phyloP scores from a whole-genome alignment of 169 alveolate species.

The Plasmodium knowlesi region DNA sequence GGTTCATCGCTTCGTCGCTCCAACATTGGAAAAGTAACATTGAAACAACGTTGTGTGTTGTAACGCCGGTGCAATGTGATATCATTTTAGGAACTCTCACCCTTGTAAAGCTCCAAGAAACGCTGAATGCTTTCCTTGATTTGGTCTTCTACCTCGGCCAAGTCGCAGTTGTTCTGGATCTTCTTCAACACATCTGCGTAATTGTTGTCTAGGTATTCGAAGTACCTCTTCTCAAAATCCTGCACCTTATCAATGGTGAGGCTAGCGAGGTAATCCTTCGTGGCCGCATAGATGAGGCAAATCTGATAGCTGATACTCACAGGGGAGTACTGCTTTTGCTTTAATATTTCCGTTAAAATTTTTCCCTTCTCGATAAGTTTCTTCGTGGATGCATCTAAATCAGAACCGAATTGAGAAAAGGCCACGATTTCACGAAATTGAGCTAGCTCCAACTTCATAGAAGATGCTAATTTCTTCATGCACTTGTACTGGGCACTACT shows the following conservation, averaged over 20 bases:
- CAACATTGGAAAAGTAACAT: too few relatives aligned
- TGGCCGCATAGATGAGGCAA: constrained; percentile 88
- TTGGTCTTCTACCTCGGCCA: constrained; percentile 60
- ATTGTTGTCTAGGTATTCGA: constrained; percentile 20
- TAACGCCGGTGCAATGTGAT: neutral
- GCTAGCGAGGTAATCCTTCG: constrained; percentile 85
- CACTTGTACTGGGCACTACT: constrained; percentile 96
- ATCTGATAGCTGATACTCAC: constrained; percentile 86
- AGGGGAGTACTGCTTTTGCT: constrained; percentile 91
- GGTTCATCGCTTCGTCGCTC: too few relatives aligned
- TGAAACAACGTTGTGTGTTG: too few relatives aligned
- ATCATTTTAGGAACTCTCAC: neutral
- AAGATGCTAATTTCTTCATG: constrained; percentile 92
- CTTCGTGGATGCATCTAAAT: constrained; percentile 96
- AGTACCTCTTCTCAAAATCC: constrained; percentile 77
- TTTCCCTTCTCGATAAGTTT: constrained; percentile 95
- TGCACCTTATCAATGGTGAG: constrained; percentile 81
- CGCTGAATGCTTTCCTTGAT: constrained; percentile 49
- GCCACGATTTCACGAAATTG: constrained; percentile 98
- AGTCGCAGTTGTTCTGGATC: constrained; percentile 46
- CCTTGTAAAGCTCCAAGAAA: constrained; percentile 42
- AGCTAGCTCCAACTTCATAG: constrained; percentile 96
- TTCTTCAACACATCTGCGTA: constrained; percentile 32
- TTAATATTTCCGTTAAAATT: constrained; percentile 92
- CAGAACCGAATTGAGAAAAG: constrained; percentile 97